Base-by-base conservation (phyloP, 305 asterid species). In the Lippia alba region DNA sequence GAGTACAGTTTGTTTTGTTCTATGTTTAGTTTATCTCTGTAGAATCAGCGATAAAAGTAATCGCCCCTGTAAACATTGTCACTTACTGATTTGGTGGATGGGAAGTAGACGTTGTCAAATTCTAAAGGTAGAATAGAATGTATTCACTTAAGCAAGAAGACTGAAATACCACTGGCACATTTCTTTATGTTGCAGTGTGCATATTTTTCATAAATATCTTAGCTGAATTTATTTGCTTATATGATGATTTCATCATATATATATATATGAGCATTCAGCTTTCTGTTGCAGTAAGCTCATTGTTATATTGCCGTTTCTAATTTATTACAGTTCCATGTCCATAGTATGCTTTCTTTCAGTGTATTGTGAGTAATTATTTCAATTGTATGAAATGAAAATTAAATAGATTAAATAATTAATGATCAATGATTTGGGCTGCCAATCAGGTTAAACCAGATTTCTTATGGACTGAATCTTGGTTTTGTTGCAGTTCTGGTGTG, bases 401-500 rank as follows among this genome's bases (percentile, higher is more conserved):
- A 16, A 19, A 20, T 62, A 44, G 60, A 12, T 12, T 46, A 20
- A 8, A 33, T 67, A 20, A 72, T 56, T 67, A 30, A n/a, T 45
- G 63, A 45, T 24, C 5, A 63, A 36, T 36, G 39, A 36, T 53
- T 56, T 69, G 24, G 34, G 50, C 53, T 55, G 64, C 53, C 17
- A 40, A 39, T 48, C 39, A 11, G 30, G 54, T 49, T 64, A 53
- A 58, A 56, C 59, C 39, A 32, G 60, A 59, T 20, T 70, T 20
- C 46, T 81, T 45, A 78, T n/a, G 60, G 17, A 63, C 18, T 4
- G 33, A 11, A 72, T 72, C 61, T 10, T 62, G 63, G 69, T 68
- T 76, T 44, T 79, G 50, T 71, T 90, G 85, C 86, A 95, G 99
- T 92, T 92, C 79, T 95, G 99, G 99, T 86, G 80, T 80, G 97